phyloP scores from a whole-genome alignment of 192 early-diverging fungal species.

The Backusella macrospora region DNA sequence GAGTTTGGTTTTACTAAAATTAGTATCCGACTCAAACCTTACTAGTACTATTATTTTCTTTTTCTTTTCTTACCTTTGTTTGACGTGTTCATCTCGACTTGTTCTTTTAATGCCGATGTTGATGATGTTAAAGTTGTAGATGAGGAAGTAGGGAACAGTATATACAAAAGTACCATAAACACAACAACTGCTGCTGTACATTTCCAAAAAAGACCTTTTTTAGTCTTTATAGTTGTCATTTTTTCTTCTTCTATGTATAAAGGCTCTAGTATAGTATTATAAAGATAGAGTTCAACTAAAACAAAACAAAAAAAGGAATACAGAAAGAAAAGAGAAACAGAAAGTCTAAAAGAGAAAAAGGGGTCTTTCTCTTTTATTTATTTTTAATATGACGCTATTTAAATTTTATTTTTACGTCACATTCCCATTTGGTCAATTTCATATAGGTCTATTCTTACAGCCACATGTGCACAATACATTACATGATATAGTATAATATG shows the following conservation, averaged over 20 bases:
- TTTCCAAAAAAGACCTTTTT: slow-evolving; percentile 16
- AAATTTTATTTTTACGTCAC: slow-evolving; percentile 1
- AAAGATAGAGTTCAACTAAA: not conserved
- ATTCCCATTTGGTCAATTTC: not conserved
- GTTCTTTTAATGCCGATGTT: slow-evolving; percentile 1
- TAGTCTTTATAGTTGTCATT: slow-evolving; percentile 17
- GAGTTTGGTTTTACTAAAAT: slow-evolving; percentile 10
- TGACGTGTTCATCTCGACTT: not conserved
- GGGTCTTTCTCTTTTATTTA: not conserved
- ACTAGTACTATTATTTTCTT: not conserved
- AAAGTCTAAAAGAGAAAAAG: not conserved
- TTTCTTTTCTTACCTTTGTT: slow-evolving; percentile 14
- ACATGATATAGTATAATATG: no score
- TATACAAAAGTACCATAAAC: slow-evolving; percentile 12
- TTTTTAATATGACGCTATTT: slow-evolving; percentile 7
- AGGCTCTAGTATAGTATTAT: not conserved
- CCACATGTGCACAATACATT: not conserved
- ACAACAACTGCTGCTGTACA: not conserved
- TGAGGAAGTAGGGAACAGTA: slow-evolving; percentile 1
- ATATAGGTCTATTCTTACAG: not conserved
- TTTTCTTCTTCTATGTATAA: not conserved
- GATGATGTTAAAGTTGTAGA: not conserved
- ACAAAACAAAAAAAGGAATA: not conserved
- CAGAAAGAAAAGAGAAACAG: not conserved
- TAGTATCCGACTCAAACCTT: slow-evolving; percentile 3